A percentile compares a stretch with the other conserved stretches of the same genome.
Conservation (phyloP, 352 stramenopile genomes). For the Globisporangium okanoganense region DNA sequence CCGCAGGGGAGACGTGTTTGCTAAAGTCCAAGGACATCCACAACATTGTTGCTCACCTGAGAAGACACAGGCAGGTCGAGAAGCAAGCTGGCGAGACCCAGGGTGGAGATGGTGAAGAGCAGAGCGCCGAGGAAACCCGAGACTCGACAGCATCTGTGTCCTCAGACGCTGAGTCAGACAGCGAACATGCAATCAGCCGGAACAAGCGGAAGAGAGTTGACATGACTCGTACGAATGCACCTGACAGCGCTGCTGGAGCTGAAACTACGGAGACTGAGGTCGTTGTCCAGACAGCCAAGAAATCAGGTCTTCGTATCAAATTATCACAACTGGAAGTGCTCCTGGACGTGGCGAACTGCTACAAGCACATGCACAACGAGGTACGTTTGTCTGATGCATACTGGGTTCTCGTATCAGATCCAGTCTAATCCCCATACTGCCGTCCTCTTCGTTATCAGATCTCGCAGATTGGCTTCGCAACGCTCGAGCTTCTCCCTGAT, state of each 20-base stretch:
- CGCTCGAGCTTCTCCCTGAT: background rate
- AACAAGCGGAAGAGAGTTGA: background rate
- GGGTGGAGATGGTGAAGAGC: background rate
- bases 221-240: background rate
- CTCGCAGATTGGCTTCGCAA: background rate
- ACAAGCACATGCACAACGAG: background rate
- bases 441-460: background rate
- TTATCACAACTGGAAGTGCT: background rate
- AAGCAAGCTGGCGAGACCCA: background rate
- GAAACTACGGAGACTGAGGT: background rate
- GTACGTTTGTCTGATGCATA: background rate
- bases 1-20: background rate
- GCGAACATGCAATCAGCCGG: background rate
- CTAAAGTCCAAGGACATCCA: background rate
- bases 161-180: background rate
- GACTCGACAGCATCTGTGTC: background rate
- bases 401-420: background rate
- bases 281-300: background rate
- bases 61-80: background rate
- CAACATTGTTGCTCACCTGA: background rate
- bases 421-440: background rate
- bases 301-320: background rate
- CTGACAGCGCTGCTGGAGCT: background rate
- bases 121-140: background rate
- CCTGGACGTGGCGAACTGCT: background rate